These are phyloP conservation scores for Suhomyces sp. DNA, from an alignment of 805 yeast genomes.

Conservation along the genomic window DNA sequence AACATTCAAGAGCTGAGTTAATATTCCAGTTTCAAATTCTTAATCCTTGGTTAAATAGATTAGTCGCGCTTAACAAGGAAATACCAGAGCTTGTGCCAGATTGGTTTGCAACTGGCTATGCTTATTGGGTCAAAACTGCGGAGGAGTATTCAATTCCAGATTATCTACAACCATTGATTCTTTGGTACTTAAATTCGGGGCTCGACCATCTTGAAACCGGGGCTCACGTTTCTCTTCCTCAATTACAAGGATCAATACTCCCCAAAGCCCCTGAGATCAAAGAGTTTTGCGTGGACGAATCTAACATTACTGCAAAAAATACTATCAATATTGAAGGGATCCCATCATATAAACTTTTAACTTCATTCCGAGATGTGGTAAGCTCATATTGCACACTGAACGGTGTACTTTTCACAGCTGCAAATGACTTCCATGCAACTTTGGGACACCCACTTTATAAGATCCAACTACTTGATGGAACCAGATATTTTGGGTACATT, in stretches of 20 bases:
- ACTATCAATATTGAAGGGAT: constrained; percentile 29
- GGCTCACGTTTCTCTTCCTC: constrained; percentile 11
- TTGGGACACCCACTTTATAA: constrained; percentile 47
- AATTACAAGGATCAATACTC: constrained; percentile 8
- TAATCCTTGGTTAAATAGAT: constrained; percentile 34
- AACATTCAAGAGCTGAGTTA: constrained; percentile 7
- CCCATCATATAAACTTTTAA: constrained; percentile 42
- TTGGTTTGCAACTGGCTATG: constrained; percentile 21
- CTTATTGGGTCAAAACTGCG: constrained; percentile 6
- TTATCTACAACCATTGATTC: constrained; percentile 4
- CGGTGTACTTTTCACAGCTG: constrained; percentile 43
- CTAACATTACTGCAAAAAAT: not conserved
- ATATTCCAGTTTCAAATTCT: constrained; percentile 32
- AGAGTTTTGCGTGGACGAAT: not conserved
- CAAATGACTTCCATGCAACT: constrained; percentile 24
- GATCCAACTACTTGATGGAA: constrained; percentile 34
- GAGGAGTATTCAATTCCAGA: not conserved
- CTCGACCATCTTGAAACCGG: constrained; percentile 10
- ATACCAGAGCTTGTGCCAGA: constrained; percentile 1
- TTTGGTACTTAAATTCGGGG: constrained; percentile 23
- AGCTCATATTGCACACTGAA: constrained; percentile 55
- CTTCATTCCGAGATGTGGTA: constrained; percentile 65
- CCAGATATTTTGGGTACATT: constrained; percentile 47
- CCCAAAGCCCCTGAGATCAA: constrained; percentile 3
- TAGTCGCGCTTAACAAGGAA: constrained; percentile 10